Base-by-base conservation (phyloP, 2,329 filamentous ascomycete species). In the Ophiostoma ulmi region DNA sequence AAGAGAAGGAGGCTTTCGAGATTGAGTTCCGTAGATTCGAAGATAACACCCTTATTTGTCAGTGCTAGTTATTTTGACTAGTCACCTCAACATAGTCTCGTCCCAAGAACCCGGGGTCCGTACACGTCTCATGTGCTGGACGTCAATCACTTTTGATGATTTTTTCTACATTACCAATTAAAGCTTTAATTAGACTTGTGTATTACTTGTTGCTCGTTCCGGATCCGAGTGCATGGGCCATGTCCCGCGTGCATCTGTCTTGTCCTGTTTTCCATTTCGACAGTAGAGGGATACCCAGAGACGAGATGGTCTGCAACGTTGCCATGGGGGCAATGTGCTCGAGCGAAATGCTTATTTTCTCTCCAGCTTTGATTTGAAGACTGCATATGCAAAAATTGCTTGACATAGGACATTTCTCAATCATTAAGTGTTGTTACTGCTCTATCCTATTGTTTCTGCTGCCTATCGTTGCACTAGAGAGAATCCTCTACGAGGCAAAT, bases 61-160 rank as follows among this genome's bases (percentile, higher is more conserved):
- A 48, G 17, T 48, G 17, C 17, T 48, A 20, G 5, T 48, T 1
- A 48, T 20, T 5, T 48, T 48, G 17, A 48, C 6, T n/a, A 20
- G 17, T n/a, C 44, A 48, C 44, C 7, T 48, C 4, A 31, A 31
- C 31, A 20, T 48, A 48, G 44, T 20, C 8, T 39, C 63, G n/a
- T 65, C 64, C 14, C 36, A 31, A 41, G 39, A 64, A 26, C 35
- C 17, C 26, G 52, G 52, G n/a, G 48, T 61, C 20, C 35, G 22
- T 36, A 44, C 22, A 67, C 65, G 65, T 67, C 65, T 41, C 68
- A 69, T n/a, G 36, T 41, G 35, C 11, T 26, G 5, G n/a, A 31
- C 36, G 36, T 39, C n/a, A 26, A 20, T 26, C n/a, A 36, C 44
- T 41, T 20, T 14, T 48, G 41, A 22, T n/a, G 10, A 35, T 65